phyloP scores from a whole-genome alignment of 2,329 filamentous ascomycete species.

The Botryosphaeria dothidea region DNA sequence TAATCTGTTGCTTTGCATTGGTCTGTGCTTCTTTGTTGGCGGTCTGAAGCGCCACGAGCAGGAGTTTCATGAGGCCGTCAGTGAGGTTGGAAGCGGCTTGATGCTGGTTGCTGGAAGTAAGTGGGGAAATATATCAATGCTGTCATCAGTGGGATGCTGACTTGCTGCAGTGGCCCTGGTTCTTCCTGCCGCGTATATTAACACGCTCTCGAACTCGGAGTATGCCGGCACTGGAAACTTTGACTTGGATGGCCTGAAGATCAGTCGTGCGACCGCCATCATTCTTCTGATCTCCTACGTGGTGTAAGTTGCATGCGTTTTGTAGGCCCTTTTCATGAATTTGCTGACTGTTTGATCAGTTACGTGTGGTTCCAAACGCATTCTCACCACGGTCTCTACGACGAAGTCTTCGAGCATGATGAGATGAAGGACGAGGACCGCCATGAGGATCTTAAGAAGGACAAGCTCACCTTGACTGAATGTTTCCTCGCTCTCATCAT shows the following conservation, averaged over 20 bases:
- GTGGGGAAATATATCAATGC: constrained; percentile 18
- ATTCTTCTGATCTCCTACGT: constrained; percentile 69
- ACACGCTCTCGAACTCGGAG: constrained; percentile 33
- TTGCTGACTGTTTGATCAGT: neutral
- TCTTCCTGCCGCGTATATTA: constrained; percentile 57
- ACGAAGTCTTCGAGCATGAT: constrained; percentile 70
- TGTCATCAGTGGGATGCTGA: constrained; percentile 22
- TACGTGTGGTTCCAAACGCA: constrained; percentile 72
- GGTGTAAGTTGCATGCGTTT: constrained; percentile 21
- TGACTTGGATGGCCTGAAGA: constrained; percentile 56
- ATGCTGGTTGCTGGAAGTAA: constrained; percentile 72
- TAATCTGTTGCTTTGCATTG: constrained; percentile 78
- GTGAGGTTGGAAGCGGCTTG: constrained; percentile 76
- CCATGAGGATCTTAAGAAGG: constrained; percentile 59
- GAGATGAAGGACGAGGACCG: constrained; percentile 67
- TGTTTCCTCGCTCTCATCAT: constrained; percentile 65
- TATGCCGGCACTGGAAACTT: constrained; percentile 21
- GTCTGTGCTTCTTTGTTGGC: constrained; percentile 76
- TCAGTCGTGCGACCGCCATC: constrained; percentile 71
- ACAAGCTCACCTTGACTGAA: constrained; percentile 75
- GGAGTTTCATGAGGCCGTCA: constrained; percentile 72
- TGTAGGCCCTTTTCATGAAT: neutral
- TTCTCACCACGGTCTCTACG: constrained; percentile 75
- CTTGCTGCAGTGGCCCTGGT: constrained; percentile 45
- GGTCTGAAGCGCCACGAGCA: constrained; percentile 69